Conservation (phyloP, 1,139 yeast genomes). For the Yarrowia galli region DNA sequence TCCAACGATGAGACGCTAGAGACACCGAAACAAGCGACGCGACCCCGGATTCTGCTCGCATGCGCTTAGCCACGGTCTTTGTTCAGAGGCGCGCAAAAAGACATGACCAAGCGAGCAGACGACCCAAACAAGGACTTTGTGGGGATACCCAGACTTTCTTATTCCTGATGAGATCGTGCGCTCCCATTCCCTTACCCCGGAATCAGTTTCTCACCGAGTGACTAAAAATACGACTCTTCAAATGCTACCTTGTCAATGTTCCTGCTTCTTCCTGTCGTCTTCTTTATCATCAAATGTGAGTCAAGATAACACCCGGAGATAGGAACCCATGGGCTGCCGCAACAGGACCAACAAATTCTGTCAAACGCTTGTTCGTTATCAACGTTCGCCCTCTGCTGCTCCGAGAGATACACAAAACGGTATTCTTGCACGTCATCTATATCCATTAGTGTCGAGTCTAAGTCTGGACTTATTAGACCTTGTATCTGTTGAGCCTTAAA, state of each 20-base stretch:
- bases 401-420: not conserved
- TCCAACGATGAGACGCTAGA: constrained; percentile 6
- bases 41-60: constrained; percentile 24
- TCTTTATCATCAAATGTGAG: not conserved
- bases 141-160: constrained; percentile 6
- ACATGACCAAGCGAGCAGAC: not conserved
- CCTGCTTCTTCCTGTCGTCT: not conserved
- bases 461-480: constrained; percentile 13
- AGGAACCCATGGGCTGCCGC: no score
- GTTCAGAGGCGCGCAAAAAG: not conserved
- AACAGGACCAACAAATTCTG: no score
- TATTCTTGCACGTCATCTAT: constrained; percentile 19
- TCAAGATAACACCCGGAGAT: not conserved
- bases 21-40: constrained; percentile 2
- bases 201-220: not conserved
- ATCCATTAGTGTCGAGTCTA: constrained; percentile 14
- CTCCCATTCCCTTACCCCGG: constrained; percentile 14
- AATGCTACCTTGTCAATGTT: constrained; percentile 7
- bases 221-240: constrained; percentile 7
- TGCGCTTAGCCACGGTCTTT: not conserved
- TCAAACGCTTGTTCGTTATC: not conserved
- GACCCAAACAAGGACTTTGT: not conserved
- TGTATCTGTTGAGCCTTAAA: constrained; percentile 10
- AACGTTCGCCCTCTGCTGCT: not conserved
- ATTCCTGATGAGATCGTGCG: not conserved